These are phyloP conservation scores for Cordyceps pruinosa DNA, from an alignment of 2,329 filamentous ascomycete species.

Conservation along the genomic window DNA sequence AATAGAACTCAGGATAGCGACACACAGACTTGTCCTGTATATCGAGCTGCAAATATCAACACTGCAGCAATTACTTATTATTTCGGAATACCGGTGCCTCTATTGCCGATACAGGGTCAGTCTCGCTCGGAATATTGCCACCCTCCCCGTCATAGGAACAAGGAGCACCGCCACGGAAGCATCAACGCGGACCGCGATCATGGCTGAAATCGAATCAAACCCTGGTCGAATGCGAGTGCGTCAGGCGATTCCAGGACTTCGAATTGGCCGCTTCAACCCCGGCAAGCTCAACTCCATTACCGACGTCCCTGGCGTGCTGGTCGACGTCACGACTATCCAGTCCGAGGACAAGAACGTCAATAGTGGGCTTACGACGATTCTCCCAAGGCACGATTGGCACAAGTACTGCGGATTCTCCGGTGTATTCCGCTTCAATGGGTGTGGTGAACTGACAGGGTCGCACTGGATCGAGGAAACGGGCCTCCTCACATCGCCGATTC, in stretches of 20 bases:
- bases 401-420: constrained; percentile 39
- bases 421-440: constrained; percentile 58
- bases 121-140: not conserved
- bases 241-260: constrained; percentile 36
- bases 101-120: too few species aligned
- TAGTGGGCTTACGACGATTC: constrained; percentile 43
- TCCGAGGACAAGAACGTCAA: constrained; percentile 31
- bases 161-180: not conserved
- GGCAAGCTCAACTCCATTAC: constrained; percentile 44
- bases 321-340: constrained; percentile 38
- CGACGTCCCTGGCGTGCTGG: constrained; percentile 42
- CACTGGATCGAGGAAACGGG: constrained; percentile 59
- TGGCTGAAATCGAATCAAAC: not conserved
- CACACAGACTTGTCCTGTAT: too few species aligned
- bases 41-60: too few species aligned
- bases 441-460: constrained; percentile 54
- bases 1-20: too few species aligned
- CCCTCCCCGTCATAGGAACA: not conserved
- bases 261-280: constrained; percentile 36
- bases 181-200: not conserved
- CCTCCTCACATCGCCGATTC: constrained; percentile 49
- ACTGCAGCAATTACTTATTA: too few species aligned
- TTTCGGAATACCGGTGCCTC: too few species aligned
- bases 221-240: constrained; percentile 24
- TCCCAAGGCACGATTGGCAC: constrained; percentile 40